Evolutionary conservation across 257 asterid species (phyloP).

Genomic region (Solanum pinnatisectum): DNA sequence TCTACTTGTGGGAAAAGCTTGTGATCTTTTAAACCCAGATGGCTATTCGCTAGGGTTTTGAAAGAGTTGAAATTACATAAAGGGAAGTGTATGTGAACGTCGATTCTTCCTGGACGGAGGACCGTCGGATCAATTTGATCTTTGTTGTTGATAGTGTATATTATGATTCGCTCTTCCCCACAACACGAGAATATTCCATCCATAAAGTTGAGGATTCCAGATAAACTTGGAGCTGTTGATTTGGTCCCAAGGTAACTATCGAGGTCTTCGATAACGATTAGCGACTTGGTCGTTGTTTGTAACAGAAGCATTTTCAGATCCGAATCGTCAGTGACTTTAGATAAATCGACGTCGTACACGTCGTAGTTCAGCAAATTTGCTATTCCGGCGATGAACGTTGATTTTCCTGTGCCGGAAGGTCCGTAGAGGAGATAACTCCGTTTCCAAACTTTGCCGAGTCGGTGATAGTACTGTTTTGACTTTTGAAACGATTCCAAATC

Average conservation of each 20-base stretch:
- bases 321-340: conserved; percentile 53
- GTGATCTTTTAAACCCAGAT: conserved; percentile 71
- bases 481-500: conserved; percentile 64
- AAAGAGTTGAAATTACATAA: conserved; percentile 72
- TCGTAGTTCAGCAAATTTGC: conserved; percentile 65
- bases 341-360: conserved; percentile 63
- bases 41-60: conserved; percentile 55
- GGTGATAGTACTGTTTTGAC: conserved; percentile 70
- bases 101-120: conserved; percentile 82
- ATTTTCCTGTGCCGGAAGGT: conserved; percentile 75
- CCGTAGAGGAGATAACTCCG: conserved; percentile 79
- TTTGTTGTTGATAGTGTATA: conserved; percentile 59
- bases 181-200: conserved; percentile 83
- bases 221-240: conserved; percentile 39
- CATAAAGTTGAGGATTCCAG: conserved; percentile 81
- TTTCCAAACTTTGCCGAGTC: conserved; percentile 91
- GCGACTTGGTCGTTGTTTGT: conserved; percentile 60
- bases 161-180: conserved; percentile 82
- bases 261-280: conserved; percentile 74
- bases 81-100: conserved; percentile 74
- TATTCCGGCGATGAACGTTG: conserved; percentile 72
- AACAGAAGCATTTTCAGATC: conserved; percentile 57
- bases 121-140: conserved; percentile 50
- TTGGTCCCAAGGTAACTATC: conserved; percentile 52
- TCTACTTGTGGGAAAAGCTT: conserved; percentile 71